Evolutionary conservation across 148 eudicot species (phyloP).

Genomic region (Heliosperma pusillum): DNA sequence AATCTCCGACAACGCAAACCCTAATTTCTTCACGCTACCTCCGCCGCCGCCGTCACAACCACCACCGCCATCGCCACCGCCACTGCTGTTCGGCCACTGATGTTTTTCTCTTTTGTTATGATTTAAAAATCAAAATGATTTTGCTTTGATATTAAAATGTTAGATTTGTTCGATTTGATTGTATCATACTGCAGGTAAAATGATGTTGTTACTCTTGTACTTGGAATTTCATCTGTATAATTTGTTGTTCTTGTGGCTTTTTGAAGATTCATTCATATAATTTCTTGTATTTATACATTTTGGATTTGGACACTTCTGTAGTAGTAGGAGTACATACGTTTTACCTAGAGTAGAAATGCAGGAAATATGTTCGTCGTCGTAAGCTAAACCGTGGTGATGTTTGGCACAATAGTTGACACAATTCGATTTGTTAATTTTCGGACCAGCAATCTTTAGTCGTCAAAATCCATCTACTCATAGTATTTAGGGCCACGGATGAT

Average conservation of each 20-base stretch:
- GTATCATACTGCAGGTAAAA: not conserved
- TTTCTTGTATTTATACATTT: not conserved
- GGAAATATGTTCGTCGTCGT: not conserved
- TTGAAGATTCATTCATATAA: not conserved
- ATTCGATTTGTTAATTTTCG: not conserved
- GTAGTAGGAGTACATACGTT: not conserved
- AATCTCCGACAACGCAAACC: not conserved
- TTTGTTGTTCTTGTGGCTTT: not conserved
- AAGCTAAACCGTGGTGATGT: not conserved
- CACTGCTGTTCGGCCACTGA: not conserved
- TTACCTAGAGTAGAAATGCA: not conserved
- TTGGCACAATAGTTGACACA: not conserved
- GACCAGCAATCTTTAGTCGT: not conserved
- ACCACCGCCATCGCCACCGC: not conserved
- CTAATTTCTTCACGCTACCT: not conserved
- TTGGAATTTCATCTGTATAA: not conserved
- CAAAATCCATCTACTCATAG: not conserved
- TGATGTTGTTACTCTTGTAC: not conserved
- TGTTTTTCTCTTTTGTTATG: not conserved
- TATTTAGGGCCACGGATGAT: not conserved
- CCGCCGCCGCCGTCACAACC: not conserved
- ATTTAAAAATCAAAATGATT: not conserved
- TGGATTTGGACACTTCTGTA: not conserved
- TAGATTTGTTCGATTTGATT: slow-evolving; percentile 5
- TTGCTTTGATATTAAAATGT: not conserved